Base-by-base conservation (phyloP, 164 flowering plant genomes). In the Berberis vulgaris region DNA sequence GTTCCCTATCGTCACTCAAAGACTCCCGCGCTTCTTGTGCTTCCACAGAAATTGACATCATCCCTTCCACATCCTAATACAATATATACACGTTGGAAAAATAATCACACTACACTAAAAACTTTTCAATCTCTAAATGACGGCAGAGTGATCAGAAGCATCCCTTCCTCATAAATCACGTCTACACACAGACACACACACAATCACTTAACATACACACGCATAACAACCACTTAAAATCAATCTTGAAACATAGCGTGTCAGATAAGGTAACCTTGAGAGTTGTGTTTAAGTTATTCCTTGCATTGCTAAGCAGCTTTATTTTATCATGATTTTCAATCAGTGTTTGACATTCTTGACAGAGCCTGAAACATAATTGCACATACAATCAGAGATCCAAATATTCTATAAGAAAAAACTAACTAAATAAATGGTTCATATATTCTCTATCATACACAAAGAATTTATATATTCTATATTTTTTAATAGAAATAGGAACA, bases 21-120 rank as follows among this genome's bases (percentile, higher is more conserved):
- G 98, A 89, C 68, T 86, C 89, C 54, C 82, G 82, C 8, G 99
- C 98, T 78, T 79, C 99, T 69, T 96, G 73, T 64, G 99, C 97
- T 80, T 95, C 99, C 67, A 83, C 92, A 68, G 98, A 95, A 68
- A 95, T 95, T 40, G 99, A 91, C 99, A 95, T 89, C 99, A 95
- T 91, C 46, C 99, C 99, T 73, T 91, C 97, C 56, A 95, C 89
- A 81, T 95, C 99, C 99, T 95, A 67, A 52, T 42, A 67, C 49
- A 78, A 72, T 63, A 68, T 38, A 10, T 68, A 71, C 50, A 47
- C 13, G 7, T 49, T 8, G 41, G 26, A 7, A 38, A 69, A 41
- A n/a, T 6, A 61, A 41, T 63, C 54, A 63, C 50, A 5, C 26
- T 7, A 11, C 5, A 40, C 39, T 10, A 58, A 41, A 53, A 53